Percentiles rank a stretch among this genome's conserved stretches.
Conservation (phyloP, 495 filamentous ascomycete genomes). For the Penicilliopsis zonata region DNA sequence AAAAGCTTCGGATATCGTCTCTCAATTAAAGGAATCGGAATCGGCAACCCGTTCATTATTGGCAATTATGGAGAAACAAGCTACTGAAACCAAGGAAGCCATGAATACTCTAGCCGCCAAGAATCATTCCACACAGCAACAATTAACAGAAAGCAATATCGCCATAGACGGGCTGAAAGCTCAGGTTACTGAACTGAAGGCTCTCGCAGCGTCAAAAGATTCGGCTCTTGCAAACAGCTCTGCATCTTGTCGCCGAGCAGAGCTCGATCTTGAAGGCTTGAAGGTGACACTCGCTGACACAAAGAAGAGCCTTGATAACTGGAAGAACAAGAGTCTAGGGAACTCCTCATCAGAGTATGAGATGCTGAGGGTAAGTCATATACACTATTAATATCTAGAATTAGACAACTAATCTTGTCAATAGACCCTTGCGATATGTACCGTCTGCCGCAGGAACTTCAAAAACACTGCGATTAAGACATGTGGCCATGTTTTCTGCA, state of each 20-base stretch:
- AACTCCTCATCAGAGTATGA: constrained; percentile 74
- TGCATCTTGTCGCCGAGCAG: constrained; percentile 53
- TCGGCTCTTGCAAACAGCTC: constrained; percentile 35
- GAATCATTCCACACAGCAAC: constrained; percentile 58
- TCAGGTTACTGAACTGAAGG: constrained; percentile 66
- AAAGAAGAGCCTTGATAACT: constrained; percentile 66
- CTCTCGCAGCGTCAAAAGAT: constrained; percentile 63
- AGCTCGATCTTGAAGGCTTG: constrained; percentile 61
- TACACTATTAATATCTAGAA: too few species aligned
- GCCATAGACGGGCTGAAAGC: constrained; percentile 58
- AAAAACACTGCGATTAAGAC: constrained; percentile 87
- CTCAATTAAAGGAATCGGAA: constrained; percentile 85
- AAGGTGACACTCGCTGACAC: constrained; percentile 60
- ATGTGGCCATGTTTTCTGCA: constrained; percentile 96
- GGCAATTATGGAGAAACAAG: constrained; percentile 82
- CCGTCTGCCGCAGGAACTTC: constrained; percentile 79
- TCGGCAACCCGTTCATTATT: constrained; percentile 43
- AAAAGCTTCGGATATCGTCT: constrained; percentile 87
- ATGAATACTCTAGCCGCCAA: constrained; percentile 54
- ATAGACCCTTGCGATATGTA: constrained; percentile 78
- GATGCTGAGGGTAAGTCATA: constrained; percentile 61
- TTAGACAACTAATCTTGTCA: constrained; percentile 28
- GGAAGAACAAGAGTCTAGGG: constrained; percentile 68
- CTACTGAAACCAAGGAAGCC: constrained; percentile 66
- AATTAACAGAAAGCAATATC: constrained; percentile 53